These are phyloP conservation scores for Solanum sejunctum DNA, from an alignment of 257 asterid species.

Conservation along the genomic window DNA sequence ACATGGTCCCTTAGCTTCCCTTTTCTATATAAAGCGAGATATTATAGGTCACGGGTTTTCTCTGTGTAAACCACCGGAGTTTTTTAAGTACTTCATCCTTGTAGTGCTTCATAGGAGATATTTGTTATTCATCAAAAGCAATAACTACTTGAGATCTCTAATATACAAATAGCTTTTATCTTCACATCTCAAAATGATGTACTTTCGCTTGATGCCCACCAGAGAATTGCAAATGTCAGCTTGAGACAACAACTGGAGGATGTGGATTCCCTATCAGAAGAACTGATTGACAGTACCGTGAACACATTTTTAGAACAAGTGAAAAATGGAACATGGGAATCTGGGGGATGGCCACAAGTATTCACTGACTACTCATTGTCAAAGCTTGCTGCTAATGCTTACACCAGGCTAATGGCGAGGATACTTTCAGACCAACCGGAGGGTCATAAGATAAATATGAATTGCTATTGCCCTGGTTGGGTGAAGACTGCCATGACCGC, in stretches of 20 bases:
- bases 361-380: constrained; percentile 86
- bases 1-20: background rate
- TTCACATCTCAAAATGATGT: background rate
- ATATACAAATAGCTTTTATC: background rate
- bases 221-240: constrained; percentile 58
- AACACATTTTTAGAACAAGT: constrained; percentile 46
- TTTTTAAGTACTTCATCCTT: background rate
- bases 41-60: background rate
- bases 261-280: constrained; percentile 47
- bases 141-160: background rate
- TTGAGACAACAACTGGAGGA: constrained; percentile 62
- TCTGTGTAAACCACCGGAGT: background rate
- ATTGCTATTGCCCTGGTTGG: constrained; percentile 93
- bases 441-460: constrained; percentile 54
- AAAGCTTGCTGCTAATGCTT: constrained; percentile 61
- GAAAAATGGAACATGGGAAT: constrained; percentile 63
- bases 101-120: background rate
- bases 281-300: constrained; percentile 46
- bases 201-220: background rate
- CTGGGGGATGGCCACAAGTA: constrained; percentile 82
- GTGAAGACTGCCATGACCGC: constrained; percentile 94
- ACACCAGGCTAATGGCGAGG: constrained; percentile 53
- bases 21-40: background rate
- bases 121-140: background rate
- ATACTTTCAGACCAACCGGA: constrained; percentile 34